A percentile compares a stretch with the other conserved stretches of the same genome.
Conservation (phyloP, 495 filamentous ascomycete species). For the Talaromyces ruber region DNA sequence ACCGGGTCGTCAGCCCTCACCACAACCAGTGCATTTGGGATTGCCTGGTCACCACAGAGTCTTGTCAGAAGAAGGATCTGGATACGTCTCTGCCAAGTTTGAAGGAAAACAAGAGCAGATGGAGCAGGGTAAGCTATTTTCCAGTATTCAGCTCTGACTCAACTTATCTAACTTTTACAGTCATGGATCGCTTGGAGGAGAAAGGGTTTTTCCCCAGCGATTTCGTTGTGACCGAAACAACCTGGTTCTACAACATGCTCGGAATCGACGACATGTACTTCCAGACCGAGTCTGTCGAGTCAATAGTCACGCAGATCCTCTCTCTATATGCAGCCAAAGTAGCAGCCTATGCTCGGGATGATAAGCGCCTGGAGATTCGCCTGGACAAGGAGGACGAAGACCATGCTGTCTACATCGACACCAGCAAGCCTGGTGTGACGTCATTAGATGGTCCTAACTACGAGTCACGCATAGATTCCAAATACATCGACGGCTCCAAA, state of each 20-base stretch:
- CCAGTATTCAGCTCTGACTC: neutral
- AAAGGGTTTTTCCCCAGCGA: conserved; percentile 80
- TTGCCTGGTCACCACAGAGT: conserved; percentile 59
- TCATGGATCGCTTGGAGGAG: conserved; percentile 66
- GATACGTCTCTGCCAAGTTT: conserved; percentile 92
- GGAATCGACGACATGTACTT: conserved; percentile 99
- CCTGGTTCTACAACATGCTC: conserved; percentile 95
- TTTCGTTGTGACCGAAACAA: conserved; percentile 75
- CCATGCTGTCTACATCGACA: conserved; percentile 98
- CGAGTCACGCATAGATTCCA: conserved; percentile 87
- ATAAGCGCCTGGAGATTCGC: conserved; percentile 87
- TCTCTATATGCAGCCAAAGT: conserved; percentile 97
- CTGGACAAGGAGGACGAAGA: conserved; percentile 91
- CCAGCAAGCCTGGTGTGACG: conserved; percentile 77
- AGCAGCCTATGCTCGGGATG: conserved; percentile 86
- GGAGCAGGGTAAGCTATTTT: conserved; percentile 57
- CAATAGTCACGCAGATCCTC: conserved; percentile 87
- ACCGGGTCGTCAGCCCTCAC: conserved; percentile 65
- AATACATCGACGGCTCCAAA: conserved; percentile 73
- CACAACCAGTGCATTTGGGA: conserved; percentile 82
- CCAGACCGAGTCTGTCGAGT: conserved; percentile 78
- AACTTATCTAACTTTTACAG: conserved; percentile 25
- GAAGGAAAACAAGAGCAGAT: conserved; percentile 93
- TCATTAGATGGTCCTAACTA: conserved; percentile 72
- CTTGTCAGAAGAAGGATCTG: conserved; percentile 82